These are phyloP conservation scores for Fraxinus dipetala DNA, from an alignment of 305 asterid genomes.

Conservation along the genomic window DNA sequence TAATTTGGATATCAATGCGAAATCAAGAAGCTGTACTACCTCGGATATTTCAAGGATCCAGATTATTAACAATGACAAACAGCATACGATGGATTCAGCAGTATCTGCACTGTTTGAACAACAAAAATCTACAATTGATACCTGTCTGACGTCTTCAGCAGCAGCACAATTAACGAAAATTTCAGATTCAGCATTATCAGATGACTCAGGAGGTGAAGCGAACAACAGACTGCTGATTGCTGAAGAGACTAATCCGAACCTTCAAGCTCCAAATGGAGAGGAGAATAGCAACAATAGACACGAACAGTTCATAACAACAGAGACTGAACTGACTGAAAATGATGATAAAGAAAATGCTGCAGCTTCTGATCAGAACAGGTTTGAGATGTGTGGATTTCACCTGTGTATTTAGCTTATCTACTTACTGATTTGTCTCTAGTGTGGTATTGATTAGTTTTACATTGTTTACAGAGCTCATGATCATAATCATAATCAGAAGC, in stretches of 20 bases:
- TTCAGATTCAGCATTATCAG: slow-evolving; percentile 9
- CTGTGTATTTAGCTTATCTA: background rate
- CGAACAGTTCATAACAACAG: slow-evolving; percentile 26
- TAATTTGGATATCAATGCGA: background rate
- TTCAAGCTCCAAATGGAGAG: slow-evolving; percentile 23
- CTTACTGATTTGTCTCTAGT: slow-evolving; percentile 6
- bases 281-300: slow-evolving; percentile 21
- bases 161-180: background rate
- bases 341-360: slow-evolving; percentile 79
- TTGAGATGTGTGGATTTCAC: slow-evolving; percentile 1
- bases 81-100: background rate
- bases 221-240: background rate
- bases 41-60: background rate
- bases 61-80: background rate
- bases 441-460: slow-evolving; percentile 22
- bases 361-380: slow-evolving; percentile 67
- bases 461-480: slow-evolving; percentile 43
- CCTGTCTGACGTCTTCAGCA: background rate
- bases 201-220: slow-evolving; percentile 20
- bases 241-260: background rate
- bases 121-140: background rate
- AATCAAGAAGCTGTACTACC: background rate
- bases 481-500: slow-evolving; percentile 27
- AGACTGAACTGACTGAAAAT: slow-evolving; percentile 27
- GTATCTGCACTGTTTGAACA: background rate